Evolutionary conservation across 768 basidiomycete genomes (phyloP).

Genomic region (Gymnopilus dilepis): DNA sequence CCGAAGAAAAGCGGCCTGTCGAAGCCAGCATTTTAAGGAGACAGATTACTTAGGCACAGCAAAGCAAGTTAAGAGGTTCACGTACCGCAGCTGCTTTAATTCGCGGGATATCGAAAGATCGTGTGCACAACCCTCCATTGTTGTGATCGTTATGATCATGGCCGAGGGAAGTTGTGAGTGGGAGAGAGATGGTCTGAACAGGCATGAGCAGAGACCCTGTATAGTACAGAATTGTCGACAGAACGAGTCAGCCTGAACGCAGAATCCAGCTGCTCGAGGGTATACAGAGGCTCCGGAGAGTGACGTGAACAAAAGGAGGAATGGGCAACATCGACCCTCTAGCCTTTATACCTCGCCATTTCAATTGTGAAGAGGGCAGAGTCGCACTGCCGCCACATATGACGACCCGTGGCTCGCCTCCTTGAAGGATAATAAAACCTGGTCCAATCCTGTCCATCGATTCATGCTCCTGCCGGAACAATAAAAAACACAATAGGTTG

Average conservation of each 20-base stretch:
- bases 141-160: neutral
- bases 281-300: neutral
- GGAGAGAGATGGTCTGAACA: constrained; percentile 17
- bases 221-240: neutral
- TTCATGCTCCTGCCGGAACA: neutral
- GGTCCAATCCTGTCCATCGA: neutral
- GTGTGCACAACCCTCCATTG: constrained; percentile 13
- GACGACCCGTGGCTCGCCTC: too few species aligned
- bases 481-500: neutral
- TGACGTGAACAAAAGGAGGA: neutral
- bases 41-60: too few species aligned
- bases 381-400: too few species aligned
- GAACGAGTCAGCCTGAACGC: neutral
- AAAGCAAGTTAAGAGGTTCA: neutral
- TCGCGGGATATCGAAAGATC: constrained; percentile 21
- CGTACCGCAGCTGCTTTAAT: constrained; percentile 26
- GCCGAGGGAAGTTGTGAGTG: constrained; percentile 1
- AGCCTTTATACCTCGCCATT: neutral
- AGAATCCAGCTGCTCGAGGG: constrained; percentile 2
- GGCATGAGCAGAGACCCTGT: constrained; percentile 13
- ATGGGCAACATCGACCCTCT: neutral
- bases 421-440: neutral
- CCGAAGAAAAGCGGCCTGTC: constrained; percentile 29
- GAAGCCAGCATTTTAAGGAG: too few species aligned
- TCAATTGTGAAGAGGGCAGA: constrained; percentile 2